phyloP scores from a whole-genome alignment of 2,329 filamentous ascomycete genomes.

The Coniochaeta sp. region DNA sequence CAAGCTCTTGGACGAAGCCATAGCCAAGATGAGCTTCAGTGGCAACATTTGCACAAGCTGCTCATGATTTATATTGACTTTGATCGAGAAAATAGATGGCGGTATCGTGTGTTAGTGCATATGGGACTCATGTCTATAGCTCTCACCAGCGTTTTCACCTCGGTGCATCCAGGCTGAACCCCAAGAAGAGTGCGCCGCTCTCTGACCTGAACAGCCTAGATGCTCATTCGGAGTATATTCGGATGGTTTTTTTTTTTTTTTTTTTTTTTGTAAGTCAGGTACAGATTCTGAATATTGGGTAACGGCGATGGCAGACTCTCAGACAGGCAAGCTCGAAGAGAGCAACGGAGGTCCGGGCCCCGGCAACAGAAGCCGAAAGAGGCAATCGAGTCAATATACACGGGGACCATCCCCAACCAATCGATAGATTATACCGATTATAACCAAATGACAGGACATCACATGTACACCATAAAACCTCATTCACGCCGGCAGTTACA shows the following conservation, averaged over 20 bases:
- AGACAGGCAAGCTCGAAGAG: background rate
- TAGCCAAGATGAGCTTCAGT: background rate
- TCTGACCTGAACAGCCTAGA: background rate
- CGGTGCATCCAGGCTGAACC: background rate
- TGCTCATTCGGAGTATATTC: background rate
- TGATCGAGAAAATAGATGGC: background rate
- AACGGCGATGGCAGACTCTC: background rate
- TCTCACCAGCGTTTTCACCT: background rate
- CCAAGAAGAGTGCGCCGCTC: too few species aligned
- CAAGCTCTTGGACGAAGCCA: background rate
- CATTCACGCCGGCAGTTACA: conserved; percentile 2
- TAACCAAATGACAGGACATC: conserved; percentile 5
- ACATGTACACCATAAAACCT: background rate
- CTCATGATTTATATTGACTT: background rate
- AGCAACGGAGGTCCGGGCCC: background rate
- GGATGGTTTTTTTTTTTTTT: too few species aligned
- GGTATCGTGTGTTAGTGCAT: background rate
- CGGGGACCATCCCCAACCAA: background rate
- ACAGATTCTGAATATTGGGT: background rate
- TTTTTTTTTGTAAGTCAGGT: background rate
- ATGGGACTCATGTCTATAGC: background rate
- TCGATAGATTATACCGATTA: conserved; percentile 6
- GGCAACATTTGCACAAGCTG: background rate
- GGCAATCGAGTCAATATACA: conserved; percentile 3
- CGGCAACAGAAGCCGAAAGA: conserved; percentile 3